These are phyloP conservation scores for Parasitella parasitica DNA, from an alignment of 371 early-diverging fungal species.

Conservation along the genomic window DNA sequence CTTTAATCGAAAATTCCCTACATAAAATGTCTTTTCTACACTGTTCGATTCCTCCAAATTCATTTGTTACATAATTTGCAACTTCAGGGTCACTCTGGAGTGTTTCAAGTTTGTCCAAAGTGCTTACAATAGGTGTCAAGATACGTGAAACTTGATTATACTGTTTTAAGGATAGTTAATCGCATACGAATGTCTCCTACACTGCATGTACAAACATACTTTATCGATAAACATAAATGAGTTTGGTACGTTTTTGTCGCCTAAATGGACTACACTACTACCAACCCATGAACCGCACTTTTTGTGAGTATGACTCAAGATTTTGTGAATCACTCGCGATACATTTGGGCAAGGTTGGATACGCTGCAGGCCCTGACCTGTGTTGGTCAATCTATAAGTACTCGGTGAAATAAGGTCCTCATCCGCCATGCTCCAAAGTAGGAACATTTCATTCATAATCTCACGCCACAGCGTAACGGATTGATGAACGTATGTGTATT, in stretches of 20 bases:
- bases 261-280: constrained; percentile 92
- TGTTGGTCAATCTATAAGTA: constrained; percentile 87
- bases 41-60: constrained; percentile 67
- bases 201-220: constrained; percentile 18
- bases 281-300: constrained; percentile 89
- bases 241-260: constrained; percentile 91
- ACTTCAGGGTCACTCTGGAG: constrained; percentile 58
- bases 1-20: constrained; percentile 12
- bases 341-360: constrained; percentile 82
- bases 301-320: constrained; percentile 83
- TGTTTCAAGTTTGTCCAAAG: constrained; percentile 71
- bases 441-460: constrained; percentile 95
- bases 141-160: constrained; percentile 97
- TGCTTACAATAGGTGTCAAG: constrained; percentile 81
- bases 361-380: constrained; percentile 95
- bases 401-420: constrained; percentile 77
- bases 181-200: neutral
- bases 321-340: constrained; percentile 81
- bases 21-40: constrained; percentile 73
- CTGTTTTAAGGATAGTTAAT: constrained; percentile 8
- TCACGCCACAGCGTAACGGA: constrained; percentile 93
- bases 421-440: constrained; percentile 92
- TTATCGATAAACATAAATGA: constrained; percentile 97
- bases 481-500: constrained; percentile 93
- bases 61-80: constrained; percentile 61